Evolutionary conservation across 495 filamentous ascomycete genomes (phyloP).

Genomic region (Cladorrhinum samala): DNA sequence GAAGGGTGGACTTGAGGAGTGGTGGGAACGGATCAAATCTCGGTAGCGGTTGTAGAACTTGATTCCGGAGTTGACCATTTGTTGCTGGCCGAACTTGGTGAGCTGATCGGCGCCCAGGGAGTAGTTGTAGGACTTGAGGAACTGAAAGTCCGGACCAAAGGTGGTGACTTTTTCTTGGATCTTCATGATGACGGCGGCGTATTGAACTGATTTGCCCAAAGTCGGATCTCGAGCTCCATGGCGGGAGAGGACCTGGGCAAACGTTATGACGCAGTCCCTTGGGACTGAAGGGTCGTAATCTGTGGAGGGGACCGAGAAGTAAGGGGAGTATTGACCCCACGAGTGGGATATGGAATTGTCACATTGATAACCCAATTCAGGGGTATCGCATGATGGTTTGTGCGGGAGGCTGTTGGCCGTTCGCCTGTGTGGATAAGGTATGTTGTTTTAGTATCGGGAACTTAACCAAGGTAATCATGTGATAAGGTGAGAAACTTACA

Average conservation of each 20-base stretch:
- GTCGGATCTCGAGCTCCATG: constrained; percentile 85
- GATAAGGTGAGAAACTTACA: neutral
- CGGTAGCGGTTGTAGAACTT: constrained; percentile 69
- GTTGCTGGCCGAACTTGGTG: constrained; percentile 61
- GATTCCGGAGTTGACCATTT: constrained; percentile 68
- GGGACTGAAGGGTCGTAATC: constrained; percentile 53
- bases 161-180: constrained; percentile 54
- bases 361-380: constrained; percentile 56
- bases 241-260: constrained; percentile 71
- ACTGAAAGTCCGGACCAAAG: constrained; percentile 54
- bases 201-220: constrained; percentile 49
- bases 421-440: neutral
- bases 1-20: constrained; percentile 56
- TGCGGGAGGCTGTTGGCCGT: neutral
- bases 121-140: constrained; percentile 65
- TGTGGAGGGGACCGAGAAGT: constrained; percentile 65
- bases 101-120: constrained; percentile 68
- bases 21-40: constrained; percentile 45
- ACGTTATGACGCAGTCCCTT: constrained; percentile 59
- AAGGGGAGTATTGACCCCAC: constrained; percentile 87
- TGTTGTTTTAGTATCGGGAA: too few species aligned
- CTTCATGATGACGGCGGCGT: constrained; percentile 48
- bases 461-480: too few species aligned
- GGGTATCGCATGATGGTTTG: constrained; percentile 47
- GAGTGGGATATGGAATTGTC: constrained; percentile 50